phyloP scores from a whole-genome alignment of 2,329 filamentous ascomycete genomes.

The Orbilia quercus region DNA sequence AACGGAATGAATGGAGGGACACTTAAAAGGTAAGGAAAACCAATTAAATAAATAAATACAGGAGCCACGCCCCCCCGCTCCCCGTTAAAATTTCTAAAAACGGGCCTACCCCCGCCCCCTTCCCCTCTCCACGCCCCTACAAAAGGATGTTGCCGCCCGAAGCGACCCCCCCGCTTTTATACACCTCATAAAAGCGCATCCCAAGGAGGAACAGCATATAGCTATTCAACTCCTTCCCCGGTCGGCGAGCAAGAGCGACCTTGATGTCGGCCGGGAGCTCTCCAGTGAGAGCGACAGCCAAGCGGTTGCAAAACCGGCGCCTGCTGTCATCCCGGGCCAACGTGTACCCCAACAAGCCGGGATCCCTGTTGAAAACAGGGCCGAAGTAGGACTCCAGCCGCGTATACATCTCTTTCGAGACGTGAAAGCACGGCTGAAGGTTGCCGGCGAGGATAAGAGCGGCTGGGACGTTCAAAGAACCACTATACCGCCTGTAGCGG shows the following conservation, averaged over 20 bases:
- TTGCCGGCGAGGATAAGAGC: neutral
- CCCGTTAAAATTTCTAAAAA: too few relatives aligned
- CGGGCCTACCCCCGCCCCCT: too few relatives aligned
- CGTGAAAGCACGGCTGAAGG: neutral
- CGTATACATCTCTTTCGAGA: neutral
- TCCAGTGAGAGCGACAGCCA: neutral
- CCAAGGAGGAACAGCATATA: slow-evolving; percentile 12
- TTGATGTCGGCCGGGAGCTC: neutral
- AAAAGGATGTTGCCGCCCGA: too few relatives aligned
- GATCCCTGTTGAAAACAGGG: neutral
- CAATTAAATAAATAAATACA: too few relatives aligned
- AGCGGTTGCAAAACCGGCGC: neutral
- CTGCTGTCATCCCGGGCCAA: slow-evolving; percentile 8
- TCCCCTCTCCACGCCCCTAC: too few relatives aligned
- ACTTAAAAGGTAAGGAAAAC: too few relatives aligned
- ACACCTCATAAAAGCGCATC: neutral
- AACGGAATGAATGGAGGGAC: too few relatives aligned
- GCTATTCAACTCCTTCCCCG: neutral
- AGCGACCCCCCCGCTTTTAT: neutral
- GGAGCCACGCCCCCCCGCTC: too few relatives aligned
- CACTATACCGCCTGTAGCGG: neutral
- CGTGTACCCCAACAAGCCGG: neutral
- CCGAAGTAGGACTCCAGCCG: neutral
- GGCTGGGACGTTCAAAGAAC: neutral
- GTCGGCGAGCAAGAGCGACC: neutral